Percentiles rank a stretch among this genome's conserved stretches.
These are phyloP conservation scores for Colletotrichum cuscutae DNA, from an alignment of 2,329 filamentous ascomycete species.

Conservation along the genomic window DNA sequence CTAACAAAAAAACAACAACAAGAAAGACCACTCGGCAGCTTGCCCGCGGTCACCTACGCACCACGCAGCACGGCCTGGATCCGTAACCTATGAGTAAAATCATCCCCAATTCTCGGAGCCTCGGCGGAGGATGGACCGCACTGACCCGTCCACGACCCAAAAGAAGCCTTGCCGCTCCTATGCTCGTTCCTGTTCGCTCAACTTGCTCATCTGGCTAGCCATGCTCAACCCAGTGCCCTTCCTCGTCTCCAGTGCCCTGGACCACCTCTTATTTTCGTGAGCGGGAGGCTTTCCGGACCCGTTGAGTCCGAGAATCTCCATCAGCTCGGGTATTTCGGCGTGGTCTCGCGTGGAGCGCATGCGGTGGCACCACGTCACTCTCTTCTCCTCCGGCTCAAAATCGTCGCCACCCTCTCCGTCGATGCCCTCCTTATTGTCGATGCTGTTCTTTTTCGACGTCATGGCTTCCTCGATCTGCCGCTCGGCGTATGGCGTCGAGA, in stretches of 20 bases:
- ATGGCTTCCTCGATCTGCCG: conserved; percentile 39
- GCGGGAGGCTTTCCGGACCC: conserved; percentile 48
- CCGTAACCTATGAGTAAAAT: too few relatives aligned
- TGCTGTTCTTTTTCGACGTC: conserved; percentile 16
- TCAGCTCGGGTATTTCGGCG: conserved; percentile 74
- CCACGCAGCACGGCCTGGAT: not conserved
- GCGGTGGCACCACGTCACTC: conserved; percentile 81
- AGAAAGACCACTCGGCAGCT: not conserved
- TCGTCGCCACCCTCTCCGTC: conserved; percentile 39
- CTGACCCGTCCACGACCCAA: conserved; percentile 5
- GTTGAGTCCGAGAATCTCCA: conserved; percentile 69
- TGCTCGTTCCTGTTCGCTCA: conserved; percentile 44
- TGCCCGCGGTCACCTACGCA: not conserved
- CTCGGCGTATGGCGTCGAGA: conserved; percentile 54
- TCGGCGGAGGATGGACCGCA: conserved; percentile 5
- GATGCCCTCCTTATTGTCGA: conserved; percentile 24
- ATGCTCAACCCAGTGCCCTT: conserved; percentile 66
- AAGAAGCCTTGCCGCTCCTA: conserved; percentile 27
- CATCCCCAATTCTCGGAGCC: not conserved
- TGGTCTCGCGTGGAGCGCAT: conserved; percentile 86
- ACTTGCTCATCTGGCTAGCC: conserved; percentile 58
- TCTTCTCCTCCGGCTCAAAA: conserved; percentile 60
- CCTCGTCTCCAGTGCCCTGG: conserved; percentile 55
- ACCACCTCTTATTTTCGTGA: conserved; percentile 56
- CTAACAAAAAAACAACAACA: not conserved